Evolutionary conservation across 2,329 filamentous ascomycete genomes (phyloP), one percentile per base, ranked within the genome.

Genomic region (Neopestalotiopsis clavispora): DNA sequence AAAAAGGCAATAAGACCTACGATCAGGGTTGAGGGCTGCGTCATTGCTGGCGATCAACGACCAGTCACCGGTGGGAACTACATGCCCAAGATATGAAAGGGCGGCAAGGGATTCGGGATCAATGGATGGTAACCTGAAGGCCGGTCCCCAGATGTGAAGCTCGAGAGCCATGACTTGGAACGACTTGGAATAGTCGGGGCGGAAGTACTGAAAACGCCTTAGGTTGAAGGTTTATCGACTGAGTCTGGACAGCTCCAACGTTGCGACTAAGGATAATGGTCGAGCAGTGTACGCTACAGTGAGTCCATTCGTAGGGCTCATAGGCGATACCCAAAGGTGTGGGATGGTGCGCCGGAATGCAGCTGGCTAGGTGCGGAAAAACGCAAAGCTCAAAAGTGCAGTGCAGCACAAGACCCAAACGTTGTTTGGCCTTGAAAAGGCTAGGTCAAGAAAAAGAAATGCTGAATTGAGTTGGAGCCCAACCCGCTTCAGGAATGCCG

Each of bases 81-180:
- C 86, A 74, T 89, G 84, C 70, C 89, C 87, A 68, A 97, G 85
- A 78, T 95, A 95, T 66, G 93, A 90, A 73, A 97, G 90, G 58
- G 92, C 86, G 34, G 95, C 95, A 70, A 97, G 89, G 78, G 95
- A 98, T 84, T 97, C 93, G 60, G 95, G 86, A 76, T 98, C 95
- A 75, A 98, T 92, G 58, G 96, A 98, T 14, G 95, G 91, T 59
- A 98, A 88, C 56, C 90, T 91, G 79, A 97, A 97, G 56, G 93
- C 95, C 67, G 94, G 91, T 64, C 95, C 95, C 92, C 95, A 97
- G 76, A 97, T 88, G 81, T 97, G 92, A 70, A 99, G 88, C 82
- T 95, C 89, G 63, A 94, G 82, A 71, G 89, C 75, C 79, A 81
- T 83, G 66, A 52, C 45, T 52, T 52, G 45, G 45, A 9, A 6